Base-by-base conservation (phyloP, 345 rosid species). In the Balakata baccata region DNA sequence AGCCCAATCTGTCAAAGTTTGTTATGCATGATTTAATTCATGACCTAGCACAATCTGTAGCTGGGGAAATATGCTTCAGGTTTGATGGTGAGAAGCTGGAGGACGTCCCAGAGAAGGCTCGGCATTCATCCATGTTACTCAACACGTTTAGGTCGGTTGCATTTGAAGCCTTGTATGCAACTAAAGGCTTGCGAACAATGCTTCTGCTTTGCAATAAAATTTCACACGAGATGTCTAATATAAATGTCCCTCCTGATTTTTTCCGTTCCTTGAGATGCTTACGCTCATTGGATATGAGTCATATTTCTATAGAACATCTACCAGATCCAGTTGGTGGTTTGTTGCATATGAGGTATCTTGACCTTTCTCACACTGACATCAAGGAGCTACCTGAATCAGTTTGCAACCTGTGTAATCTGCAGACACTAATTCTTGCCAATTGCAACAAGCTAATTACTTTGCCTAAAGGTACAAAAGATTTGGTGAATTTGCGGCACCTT, bases 1-100 rank as follows among this genome's bases (percentile, higher is more conserved):
- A 71, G 16, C 20, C 57, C 13, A 12, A 64, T 56, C 12, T 29
- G 23, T n/a, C 51, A 12, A 37, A 22, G 10, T 71, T 64, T 50
- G 51, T 70, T 29, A 77, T 77, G 80, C 80, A 77, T 49, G 75
- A 71, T 43, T 50, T 77, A 22, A 71, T 77, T 45, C 75, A 71
- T 20, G 80, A 77, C 50, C 71, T 77, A 49, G 75, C 80, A 8
- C 23, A 43, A 52, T 41, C 29, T 49, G 66, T 71, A 20, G 69
- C 71, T 12, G 70, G 71, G 39, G 60, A 64, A 11, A 53, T 29
- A 10, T 77, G 71, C 53, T 54, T 53, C 80, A 62, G 58, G 50
- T 20, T 77, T 38, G 71, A 70, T 41, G 71, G 23, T 12, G 70
- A 70, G 16, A 29, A 69, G 25, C 22, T 53, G 34, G 46, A 17